Evolutionary conservation across 2,329 filamentous ascomycete species (phyloP).

Genomic region (Xylariaceae sp.): DNA sequence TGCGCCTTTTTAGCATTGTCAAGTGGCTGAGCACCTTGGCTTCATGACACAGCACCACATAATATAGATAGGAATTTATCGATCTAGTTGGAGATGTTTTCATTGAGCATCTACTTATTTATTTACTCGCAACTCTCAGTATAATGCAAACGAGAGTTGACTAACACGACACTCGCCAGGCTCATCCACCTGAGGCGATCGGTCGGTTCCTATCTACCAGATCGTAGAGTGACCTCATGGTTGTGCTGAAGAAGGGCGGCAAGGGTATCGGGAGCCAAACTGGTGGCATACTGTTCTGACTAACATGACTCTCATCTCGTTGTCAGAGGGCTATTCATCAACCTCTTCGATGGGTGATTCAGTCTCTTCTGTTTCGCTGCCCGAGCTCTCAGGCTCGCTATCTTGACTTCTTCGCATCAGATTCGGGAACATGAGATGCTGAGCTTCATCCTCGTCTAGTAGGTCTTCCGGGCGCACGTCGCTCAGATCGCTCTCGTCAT

Average conservation of each 20-base stretch:
- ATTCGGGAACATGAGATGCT: constrained; percentile 49
- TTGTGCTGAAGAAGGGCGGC: neutral
- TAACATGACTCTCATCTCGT: neutral
- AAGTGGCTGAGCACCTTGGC: constrained; percentile 12
- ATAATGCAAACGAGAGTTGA: neutral
- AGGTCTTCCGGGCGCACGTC: constrained; percentile 48
- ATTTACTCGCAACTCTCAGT: neutral
- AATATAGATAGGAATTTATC: neutral
- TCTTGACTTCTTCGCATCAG: constrained; percentile 32
- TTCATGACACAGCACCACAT: neutral
- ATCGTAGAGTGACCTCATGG: neutral
- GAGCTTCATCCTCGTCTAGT: constrained; percentile 49
- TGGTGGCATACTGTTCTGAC: neutral
- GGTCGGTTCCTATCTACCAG: neutral
- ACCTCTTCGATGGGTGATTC: constrained; percentile 11
- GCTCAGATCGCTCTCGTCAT: constrained; percentile 65
- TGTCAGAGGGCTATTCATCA: neutral
- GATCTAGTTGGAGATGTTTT: neutral
- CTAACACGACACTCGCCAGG: neutral
- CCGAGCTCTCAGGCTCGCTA: constrained; percentile 11
- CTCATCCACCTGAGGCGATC: neutral
- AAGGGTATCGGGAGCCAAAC: neutral
- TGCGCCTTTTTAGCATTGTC: constrained; percentile 10
- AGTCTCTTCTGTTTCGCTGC: constrained; percentile 8
- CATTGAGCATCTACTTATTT: neutral